Evolutionary conservation across 2,329 filamentous ascomycete species (phyloP).

Genomic region (Arthrinium phaeospermum): DNA sequence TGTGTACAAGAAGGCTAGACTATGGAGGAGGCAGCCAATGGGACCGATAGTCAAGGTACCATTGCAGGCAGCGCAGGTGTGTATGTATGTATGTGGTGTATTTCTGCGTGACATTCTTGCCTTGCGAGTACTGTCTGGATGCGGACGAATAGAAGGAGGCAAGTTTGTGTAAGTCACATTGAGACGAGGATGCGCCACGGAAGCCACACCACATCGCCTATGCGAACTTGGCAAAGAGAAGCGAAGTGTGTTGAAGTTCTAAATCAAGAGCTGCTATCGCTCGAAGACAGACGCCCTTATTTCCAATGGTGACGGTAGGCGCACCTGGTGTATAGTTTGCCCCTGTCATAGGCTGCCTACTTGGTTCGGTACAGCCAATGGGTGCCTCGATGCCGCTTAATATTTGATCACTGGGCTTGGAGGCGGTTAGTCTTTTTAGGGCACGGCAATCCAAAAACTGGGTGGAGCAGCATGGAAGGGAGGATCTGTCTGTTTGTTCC

Average conservation of each 20-base stretch:
- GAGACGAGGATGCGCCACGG: conserved; percentile 14
- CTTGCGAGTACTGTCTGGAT: not conserved
- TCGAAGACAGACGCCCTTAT: not conserved
- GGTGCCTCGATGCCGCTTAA: conserved; percentile 9
- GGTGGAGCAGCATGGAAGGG: not conserved
- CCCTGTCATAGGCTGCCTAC: conserved; percentile 6
- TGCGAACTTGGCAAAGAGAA: not conserved
- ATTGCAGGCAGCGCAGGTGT: not conserved
- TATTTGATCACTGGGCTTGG: conserved; percentile 12
- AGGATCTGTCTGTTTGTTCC: conserved; percentile 9
- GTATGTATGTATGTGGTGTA: not conserved
- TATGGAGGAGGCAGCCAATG: not conserved
- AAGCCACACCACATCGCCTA: conserved; percentile 13
- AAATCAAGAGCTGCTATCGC: conserved; percentile 3
- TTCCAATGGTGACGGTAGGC: conserved; percentile 11
- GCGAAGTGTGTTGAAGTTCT: conserved; percentile 14
- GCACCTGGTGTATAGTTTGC: conserved; percentile 4
- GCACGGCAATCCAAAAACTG: not conserved
- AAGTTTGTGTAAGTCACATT: conserved; percentile 9
- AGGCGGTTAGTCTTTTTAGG: conserved; percentile 11
- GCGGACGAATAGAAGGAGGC: not conserved
- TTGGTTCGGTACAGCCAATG: conserved; percentile 15
- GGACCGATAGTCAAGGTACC: not conserved
- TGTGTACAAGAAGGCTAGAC: not conserved
- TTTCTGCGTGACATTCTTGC: not conserved